Evolutionary conservation across 2,329 filamentous ascomycete genomes (phyloP).

Genomic region (Talaromyces sp.): DNA sequence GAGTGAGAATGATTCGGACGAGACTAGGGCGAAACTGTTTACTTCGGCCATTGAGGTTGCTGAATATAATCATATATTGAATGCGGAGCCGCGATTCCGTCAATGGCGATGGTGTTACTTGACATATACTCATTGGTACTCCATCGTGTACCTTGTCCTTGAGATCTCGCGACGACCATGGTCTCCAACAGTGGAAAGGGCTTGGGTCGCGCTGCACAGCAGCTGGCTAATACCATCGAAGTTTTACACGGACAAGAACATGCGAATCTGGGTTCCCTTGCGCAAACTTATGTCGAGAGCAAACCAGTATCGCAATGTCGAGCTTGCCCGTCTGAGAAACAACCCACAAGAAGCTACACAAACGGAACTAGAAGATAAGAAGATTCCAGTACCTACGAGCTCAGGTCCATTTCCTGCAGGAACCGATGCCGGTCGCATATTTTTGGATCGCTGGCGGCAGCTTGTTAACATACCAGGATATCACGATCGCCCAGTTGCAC

Average conservation of each 20-base stretch:
- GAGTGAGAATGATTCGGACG: background rate
- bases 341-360: conserved; percentile 19
- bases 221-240: conserved; percentile 35
- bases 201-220: conserved; percentile 43
- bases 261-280: conserved; percentile 31
- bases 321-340: conserved; percentile 23
- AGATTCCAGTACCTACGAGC: conserved; percentile 21
- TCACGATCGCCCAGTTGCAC: background rate
- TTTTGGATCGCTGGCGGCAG: conserved; percentile 25
- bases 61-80: background rate
- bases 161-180: conserved; percentile 39
- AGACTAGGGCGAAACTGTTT: background rate
- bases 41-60: background rate
- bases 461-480: conserved; percentile 14
- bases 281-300: conserved; percentile 26
- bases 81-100: conserved; percentile 40
- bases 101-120: conserved; percentile 57
- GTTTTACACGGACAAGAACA: conserved; percentile 24
- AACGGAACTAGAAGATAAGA: background rate
- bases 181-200: conserved; percentile 43
- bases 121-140: conserved; percentile 56
- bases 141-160: conserved; percentile 52
- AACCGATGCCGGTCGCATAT: conserved; percentile 14
- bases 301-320: conserved; percentile 25
- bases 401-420: conserved; percentile 18